These are phyloP conservation scores for Phytophthora sp. DNA, from an alignment of 352 stramenopile species.

Conservation along the genomic window DNA sequence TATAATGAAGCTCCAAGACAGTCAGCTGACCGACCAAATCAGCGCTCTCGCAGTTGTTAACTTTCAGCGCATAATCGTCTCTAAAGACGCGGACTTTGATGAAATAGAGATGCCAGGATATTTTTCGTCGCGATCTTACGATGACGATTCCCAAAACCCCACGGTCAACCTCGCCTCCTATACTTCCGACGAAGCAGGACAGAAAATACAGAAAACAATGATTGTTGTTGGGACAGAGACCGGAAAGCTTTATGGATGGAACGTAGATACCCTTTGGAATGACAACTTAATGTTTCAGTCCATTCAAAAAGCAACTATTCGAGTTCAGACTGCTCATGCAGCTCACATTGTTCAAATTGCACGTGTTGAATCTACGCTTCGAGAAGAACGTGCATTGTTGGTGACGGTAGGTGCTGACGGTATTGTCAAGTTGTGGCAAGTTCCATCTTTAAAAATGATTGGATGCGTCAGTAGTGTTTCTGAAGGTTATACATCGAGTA, in stretches of 20 bases:
- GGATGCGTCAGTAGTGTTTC: constrained; percentile 46
- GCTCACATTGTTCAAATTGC: constrained; percentile 56
- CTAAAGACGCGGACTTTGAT: background rate
- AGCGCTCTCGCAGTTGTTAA: constrained; percentile 34
- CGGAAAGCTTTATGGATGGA: constrained; percentile 50
- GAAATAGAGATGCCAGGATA: constrained; percentile 2
- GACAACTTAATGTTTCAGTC: constrained; percentile 1
- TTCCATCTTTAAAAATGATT: constrained; percentile 41
- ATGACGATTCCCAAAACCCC: background rate
- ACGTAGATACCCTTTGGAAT: constrained; percentile 5
- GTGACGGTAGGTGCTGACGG: constrained; percentile 58
- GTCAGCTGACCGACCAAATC: constrained; percentile 43
- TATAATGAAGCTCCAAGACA: constrained; percentile 54
- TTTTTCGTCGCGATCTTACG: constrained; percentile 12
- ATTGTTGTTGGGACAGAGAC: constrained; percentile 47
- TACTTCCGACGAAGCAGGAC: background rate
- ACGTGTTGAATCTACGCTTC: constrained; percentile 2
- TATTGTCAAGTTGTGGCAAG: constrained; percentile 67
- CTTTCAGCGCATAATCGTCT: constrained; percentile 1
- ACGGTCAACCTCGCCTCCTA: background rate
- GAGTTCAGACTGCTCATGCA: constrained; percentile 41
- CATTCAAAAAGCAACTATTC: constrained; percentile 30
- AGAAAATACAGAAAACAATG: background rate
- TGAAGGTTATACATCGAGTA: constrained; percentile 29
- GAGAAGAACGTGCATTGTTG: constrained; percentile 14